Base-by-base conservation (phyloP, 805 yeast species). In the Saturnispora besseyi region DNA sequence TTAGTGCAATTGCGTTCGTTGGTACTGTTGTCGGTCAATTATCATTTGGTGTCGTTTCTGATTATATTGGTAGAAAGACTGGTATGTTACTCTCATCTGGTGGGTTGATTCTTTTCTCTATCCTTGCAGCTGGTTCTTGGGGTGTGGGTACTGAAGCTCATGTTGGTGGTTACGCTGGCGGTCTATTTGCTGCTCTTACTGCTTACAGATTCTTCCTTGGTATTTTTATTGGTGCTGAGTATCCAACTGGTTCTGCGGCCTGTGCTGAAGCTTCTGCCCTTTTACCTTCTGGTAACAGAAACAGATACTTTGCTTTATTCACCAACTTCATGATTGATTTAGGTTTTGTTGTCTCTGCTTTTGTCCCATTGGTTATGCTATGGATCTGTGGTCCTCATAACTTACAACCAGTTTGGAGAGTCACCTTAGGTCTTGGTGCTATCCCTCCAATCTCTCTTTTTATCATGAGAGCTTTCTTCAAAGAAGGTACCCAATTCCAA, bases 221-320 rank as follows among this genome's bases (percentile, higher is more conserved):
- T 68, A 72, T 87, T 55, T 95, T 90, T 59, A 86, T 91, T 58
- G 98, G 98, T 59, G 90, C 95, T 45, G 98, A 90, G 68, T 90
- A 90, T 63, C 96, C 96, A 44, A 84, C 95, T 12, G 90, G 96
- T 42, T 84, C 96, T 8, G 91, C 90, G 18, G 95, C 95, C 34
- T 87, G 95, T 57, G 89, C 96, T 29, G 97, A 90, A 67, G 93
- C 95, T 37, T 81, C 95, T 43, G 81, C 85, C 50, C 69, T 78
- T 54, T 70, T 89, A 58, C 86, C 90, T 15, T 74, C 79, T n/a
- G 95, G 95, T 51, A 75, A 76, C 53, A 83, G 97, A 72, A 88
- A 90, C 70, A 76, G 96, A 64, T 89, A 84, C 74, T 89, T 90
- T 62, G 77, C 82, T 49, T 81, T 89, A 86, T 90, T 89, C 67